Percentiles rank a stretch among this genome's conserved stretches.
Evolutionary conservation across 257 asterid species (phyloP).

Genomic region (Agastache rugosa): DNA sequence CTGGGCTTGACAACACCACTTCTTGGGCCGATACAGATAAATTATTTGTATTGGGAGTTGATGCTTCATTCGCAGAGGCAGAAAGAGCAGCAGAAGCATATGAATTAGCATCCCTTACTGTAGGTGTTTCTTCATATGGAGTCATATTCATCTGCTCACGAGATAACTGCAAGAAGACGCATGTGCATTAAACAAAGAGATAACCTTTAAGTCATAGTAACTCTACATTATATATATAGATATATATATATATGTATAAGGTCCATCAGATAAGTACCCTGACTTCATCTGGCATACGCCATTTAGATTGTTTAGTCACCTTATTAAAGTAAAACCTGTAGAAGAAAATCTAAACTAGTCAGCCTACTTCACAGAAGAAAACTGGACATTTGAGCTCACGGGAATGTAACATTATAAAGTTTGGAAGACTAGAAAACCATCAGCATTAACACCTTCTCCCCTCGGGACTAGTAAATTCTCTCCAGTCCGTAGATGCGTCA

Average conservation of each 20-base stretch:
- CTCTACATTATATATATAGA: neutral
- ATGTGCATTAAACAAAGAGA: slow-evolving; percentile 33
- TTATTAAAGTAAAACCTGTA: slow-evolving; percentile 78
- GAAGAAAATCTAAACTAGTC: slow-evolving; percentile 29
- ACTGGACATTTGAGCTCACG: slow-evolving; percentile 12
- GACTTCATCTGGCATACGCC: slow-evolving; percentile 90
- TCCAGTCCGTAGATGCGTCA: slow-evolving; percentile 96
- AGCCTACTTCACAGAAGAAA: slow-evolving; percentile 27
- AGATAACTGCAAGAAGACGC: slow-evolving; percentile 59
- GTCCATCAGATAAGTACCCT: slow-evolving; percentile 59
- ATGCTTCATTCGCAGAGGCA: slow-evolving; percentile 50
- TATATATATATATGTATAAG: slow-evolving; percentile 25
- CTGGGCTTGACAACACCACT: slow-evolving; percentile 59
- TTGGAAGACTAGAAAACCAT: slow-evolving; percentile 5
- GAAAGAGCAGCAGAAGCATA: slow-evolving; percentile 47
- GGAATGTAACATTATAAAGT: slow-evolving; percentile 35
- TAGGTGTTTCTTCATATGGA: slow-evolving; percentile 46
- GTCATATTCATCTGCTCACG: slow-evolving; percentile 58
- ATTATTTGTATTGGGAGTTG: slow-evolving; percentile 45
- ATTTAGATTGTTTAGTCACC: slow-evolving; percentile 69
- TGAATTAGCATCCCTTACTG: slow-evolving; percentile 45
- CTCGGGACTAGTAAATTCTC: slow-evolving; percentile 69
- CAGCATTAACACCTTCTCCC: slow-evolving; percentile 70
- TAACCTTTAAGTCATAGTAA: neutral
- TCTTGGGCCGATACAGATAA: slow-evolving; percentile 46